These are phyloP conservation scores for Cynara cardunculus DNA, from an alignment of 129 eudicot genomes.

Conservation along the genomic window DNA sequence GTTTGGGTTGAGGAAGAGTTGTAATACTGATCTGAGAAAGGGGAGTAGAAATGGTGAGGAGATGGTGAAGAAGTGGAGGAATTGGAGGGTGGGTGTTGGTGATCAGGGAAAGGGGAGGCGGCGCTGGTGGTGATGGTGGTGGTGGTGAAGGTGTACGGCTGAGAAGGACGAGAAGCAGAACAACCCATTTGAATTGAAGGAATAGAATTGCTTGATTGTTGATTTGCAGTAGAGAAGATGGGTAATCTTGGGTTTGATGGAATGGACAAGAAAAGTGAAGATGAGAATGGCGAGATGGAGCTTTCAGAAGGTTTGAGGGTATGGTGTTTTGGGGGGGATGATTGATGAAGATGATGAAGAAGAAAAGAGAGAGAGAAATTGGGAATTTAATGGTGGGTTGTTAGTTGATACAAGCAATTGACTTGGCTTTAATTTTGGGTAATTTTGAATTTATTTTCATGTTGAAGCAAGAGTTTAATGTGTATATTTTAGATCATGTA, in stretches of 20 bases:
- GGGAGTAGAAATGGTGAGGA: constrained; percentile 30
- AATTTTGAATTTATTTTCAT: not conserved
- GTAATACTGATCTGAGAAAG: constrained; percentile 33
- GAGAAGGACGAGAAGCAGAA: constrained; percentile 67
- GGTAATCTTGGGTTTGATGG: constrained; percentile 3
- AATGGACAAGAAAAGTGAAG: not conserved
- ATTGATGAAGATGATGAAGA: constrained; percentile 3
- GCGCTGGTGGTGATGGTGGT: constrained; percentile 25
- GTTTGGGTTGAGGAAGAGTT: constrained; percentile 48
- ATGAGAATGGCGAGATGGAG: not conserved
- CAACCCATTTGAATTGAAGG: constrained; percentile 63
- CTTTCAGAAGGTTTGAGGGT: not conserved
- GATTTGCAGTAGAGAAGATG: not conserved
- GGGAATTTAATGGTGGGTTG: constrained; percentile 27
- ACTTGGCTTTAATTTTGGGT: constrained; percentile 8
- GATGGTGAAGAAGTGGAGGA: constrained; percentile 48
- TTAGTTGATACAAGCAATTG: constrained; percentile 34
- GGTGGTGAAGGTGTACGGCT: constrained; percentile 35
- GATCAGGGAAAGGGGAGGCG: constrained; percentile 2
- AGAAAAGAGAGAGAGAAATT: constrained; percentile 14
- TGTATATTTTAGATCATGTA: no score
- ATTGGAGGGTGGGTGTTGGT: constrained; percentile 35
- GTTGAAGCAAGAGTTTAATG: not conserved
- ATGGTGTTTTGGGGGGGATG: constrained; percentile 6
- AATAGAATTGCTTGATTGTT: not conserved